These are phyloP conservation scores for Chondrus crispus DNA, from an alignment of 23 red algal species.

Conservation along the genomic window DNA sequence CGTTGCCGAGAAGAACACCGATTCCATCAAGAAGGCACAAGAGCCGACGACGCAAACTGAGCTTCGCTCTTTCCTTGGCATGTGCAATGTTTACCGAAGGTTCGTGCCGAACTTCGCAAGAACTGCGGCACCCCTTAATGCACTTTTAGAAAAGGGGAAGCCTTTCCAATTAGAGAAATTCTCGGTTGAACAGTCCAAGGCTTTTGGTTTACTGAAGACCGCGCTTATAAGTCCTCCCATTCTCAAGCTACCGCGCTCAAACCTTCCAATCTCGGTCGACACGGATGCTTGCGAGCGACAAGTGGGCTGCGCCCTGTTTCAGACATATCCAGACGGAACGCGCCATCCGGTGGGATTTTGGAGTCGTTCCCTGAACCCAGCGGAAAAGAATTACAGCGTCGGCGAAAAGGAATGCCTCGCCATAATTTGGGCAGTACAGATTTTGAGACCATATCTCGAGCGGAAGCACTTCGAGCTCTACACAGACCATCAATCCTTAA, in stretches of 20 bases:
- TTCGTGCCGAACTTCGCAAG: background rate
- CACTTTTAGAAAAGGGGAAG: background rate
- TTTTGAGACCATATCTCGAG: background rate
- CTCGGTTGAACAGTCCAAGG: background rate
- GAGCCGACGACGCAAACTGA: background rate
- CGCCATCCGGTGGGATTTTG: background rate
- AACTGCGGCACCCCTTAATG: background rate
- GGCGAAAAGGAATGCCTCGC: background rate
- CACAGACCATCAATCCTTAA: background rate
- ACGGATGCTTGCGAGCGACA: background rate
- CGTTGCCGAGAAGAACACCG: background rate
- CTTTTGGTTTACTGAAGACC: background rate
- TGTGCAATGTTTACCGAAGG: slow-evolving; percentile 26
- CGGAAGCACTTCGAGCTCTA: background rate
- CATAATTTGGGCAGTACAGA: background rate
- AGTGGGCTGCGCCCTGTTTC: background rate
- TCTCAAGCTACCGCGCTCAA: background rate
- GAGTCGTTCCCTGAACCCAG: background rate
- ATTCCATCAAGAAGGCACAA: background rate
- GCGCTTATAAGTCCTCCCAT: background rate
- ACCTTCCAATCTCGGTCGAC: background rate
- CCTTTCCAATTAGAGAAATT: background rate
- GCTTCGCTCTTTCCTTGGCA: background rate
- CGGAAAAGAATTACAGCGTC: background rate
- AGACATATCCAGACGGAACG: background rate